Percentiles rank a stretch among this genome's conserved stretches.
These are phyloP conservation scores for Candida frijolesensis DNA, from an alignment of 1,139 yeast species.

Conservation along the genomic window DNA sequence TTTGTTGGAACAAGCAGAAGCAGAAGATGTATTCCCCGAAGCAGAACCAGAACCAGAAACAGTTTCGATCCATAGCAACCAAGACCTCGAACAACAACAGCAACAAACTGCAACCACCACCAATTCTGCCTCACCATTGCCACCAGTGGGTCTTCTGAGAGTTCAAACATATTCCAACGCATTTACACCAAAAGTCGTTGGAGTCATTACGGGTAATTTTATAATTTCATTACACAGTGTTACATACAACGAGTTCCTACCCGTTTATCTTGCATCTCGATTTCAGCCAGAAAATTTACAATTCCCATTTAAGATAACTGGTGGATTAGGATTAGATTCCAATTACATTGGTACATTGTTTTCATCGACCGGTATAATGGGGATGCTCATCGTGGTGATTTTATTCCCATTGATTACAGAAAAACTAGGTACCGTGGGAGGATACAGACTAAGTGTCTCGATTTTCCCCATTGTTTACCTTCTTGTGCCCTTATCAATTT, in stretches of 20 bases:
- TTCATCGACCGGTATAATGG: constrained; percentile 58
- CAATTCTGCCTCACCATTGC: constrained; percentile 21
- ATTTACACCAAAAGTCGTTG: constrained; percentile 26
- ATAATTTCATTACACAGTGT: constrained; percentile 41
- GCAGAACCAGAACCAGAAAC: constrained; percentile 10
- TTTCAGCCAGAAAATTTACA: constrained; percentile 34
- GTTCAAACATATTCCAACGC: constrained; percentile 15
- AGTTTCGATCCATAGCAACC: constrained; percentile 14
- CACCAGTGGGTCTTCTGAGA: background rate
- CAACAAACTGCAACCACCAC: constrained; percentile 16
- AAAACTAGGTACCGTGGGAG: constrained; percentile 47
- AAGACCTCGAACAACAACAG: constrained; percentile 14
- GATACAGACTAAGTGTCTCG: constrained; percentile 35
- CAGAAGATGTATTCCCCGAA: constrained; percentile 4
- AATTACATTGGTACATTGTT: constrained; percentile 56
- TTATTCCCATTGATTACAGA: constrained; percentile 56
- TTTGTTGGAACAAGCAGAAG: constrained; percentile 6
- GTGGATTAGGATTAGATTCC: constrained; percentile 39
- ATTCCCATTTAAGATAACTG: constrained; percentile 37
- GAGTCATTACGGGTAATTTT: constrained; percentile 17
- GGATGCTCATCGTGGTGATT: constrained; percentile 52
- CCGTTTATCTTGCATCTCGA: constrained; percentile 56
- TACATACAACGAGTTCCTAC: constrained; percentile 58
- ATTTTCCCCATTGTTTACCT: constrained; percentile 51
- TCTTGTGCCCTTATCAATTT: constrained; percentile 51